Percentiles rank a stretch among this genome's conserved stretches.
These are phyloP conservation scores for Penicillium verrucosum DNA, from an alignment of 2,329 filamentous ascomycete genomes.

Conservation along the genomic window DNA sequence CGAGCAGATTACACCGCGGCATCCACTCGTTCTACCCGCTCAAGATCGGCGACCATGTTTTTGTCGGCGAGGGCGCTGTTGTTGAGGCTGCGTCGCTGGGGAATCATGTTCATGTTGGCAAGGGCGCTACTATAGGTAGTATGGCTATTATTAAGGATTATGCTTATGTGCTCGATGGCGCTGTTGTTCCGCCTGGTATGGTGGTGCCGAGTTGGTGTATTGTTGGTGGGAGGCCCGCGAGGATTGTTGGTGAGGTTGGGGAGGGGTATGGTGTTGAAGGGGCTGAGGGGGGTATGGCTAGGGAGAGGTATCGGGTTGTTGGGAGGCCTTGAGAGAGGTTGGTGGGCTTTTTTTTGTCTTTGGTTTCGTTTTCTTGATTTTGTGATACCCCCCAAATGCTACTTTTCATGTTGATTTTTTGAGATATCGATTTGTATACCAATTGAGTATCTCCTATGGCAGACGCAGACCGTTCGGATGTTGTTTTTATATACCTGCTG, in stretches of 20 bases:
- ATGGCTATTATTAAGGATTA: constrained; percentile 94
- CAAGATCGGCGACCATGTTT: constrained; percentile 92
- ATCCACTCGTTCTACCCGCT: constrained; percentile 67
- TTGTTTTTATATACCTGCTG: not conserved
- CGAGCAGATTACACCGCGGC: constrained; percentile 77
- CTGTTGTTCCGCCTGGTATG: constrained; percentile 81
- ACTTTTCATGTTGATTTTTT: constrained; percentile 1
- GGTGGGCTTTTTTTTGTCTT: not conserved
- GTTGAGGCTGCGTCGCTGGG: constrained; percentile 81
- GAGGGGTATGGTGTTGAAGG: constrained; percentile 48
- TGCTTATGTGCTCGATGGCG: constrained; percentile 78
- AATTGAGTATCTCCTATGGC: not conserved
- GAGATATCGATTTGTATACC: not conserved
- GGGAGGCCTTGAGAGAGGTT: constrained; percentile 25
- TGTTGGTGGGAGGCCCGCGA: constrained; percentile 77
- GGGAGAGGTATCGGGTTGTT: constrained; percentile 42
- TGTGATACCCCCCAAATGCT: constrained; percentile 18
- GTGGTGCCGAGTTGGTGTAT: constrained; percentile 89
- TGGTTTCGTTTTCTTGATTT: constrained; percentile 2
- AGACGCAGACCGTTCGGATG: not conserved
- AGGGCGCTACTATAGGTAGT: constrained; percentile 72
- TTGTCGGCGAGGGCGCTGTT: constrained; percentile 70
- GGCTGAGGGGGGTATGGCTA: constrained; percentile 44
- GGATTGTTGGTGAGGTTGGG: constrained; percentile 73
- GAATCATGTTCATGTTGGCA: constrained; percentile 81